Percentiles rank a stretch among this genome's conserved stretches.
phyloP scores from a whole-genome alignment of 164 flowering plant species.

The Santalum album region DNA sequence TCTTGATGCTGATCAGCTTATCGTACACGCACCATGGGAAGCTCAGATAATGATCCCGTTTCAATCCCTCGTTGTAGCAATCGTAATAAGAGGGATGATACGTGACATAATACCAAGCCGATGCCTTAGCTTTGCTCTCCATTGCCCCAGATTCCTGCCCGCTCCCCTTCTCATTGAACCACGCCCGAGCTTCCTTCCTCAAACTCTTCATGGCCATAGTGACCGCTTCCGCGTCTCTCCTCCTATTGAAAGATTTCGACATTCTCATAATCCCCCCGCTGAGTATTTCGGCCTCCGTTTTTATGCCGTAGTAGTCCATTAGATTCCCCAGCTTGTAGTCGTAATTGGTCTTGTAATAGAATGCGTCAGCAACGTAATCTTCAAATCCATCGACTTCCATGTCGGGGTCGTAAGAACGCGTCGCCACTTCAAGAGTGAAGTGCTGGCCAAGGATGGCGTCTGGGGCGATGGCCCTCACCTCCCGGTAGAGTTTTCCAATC shows the following conservation, averaged over 20 bases:
- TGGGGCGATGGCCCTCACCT: background rate
- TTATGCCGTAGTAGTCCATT: background rate
- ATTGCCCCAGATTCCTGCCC: background rate
- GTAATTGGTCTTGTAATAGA: background rate
- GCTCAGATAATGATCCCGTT: background rate
- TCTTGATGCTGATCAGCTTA: background rate
- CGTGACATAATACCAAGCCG: slow-evolving; percentile 2
- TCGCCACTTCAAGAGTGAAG: slow-evolving; percentile 8
- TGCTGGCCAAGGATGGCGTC: background rate
- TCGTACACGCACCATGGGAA: slow-evolving; percentile 1
- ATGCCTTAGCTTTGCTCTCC: background rate
- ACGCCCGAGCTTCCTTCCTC: background rate
- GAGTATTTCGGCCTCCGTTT: background rate
- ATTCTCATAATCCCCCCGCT: background rate
- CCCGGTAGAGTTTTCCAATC: slow-evolving; percentile 12
- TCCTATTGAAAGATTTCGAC: background rate
- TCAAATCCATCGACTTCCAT: slow-evolving; percentile 5
- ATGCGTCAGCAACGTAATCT: background rate
- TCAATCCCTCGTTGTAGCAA: background rate
- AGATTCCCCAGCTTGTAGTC: background rate
- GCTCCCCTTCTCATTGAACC: background rate
- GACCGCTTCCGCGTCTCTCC: background rate
- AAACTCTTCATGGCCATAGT: background rate
- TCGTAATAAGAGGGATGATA: background rate
- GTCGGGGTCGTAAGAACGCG: slow-evolving; percentile 12